Percentiles rank a stretch among this genome's conserved stretches.
phyloP scores from a whole-genome alignment of 78 protist species.

The Dictyostelium firmibasis region DNA sequence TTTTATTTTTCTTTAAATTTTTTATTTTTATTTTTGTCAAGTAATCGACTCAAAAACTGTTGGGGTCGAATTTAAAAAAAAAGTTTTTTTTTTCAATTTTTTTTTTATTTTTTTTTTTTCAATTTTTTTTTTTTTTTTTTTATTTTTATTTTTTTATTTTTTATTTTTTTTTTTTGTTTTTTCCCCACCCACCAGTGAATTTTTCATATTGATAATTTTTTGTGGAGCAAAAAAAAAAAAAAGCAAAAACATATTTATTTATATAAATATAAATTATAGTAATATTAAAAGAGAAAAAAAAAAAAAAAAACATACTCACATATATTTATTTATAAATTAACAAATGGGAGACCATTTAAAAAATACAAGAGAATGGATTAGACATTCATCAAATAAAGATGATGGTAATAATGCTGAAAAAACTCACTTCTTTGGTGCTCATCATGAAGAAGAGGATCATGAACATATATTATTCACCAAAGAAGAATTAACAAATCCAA shows the following conservation, averaged over 20 bases:
- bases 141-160: too few relatives aligned
- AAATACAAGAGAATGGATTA: slow-evolving; percentile 69
- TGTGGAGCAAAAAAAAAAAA: background rate
- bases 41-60: too few relatives aligned
- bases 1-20: too few relatives aligned
- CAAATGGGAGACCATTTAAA: slow-evolving; percentile 52
- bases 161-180: too few relatives aligned
- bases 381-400: slow-evolving; percentile 1
- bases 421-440: background rate
- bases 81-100: too few relatives aligned
- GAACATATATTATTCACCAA: slow-evolving; percentile 14
- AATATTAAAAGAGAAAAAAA: too few relatives aligned
- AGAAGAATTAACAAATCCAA: slow-evolving; percentile 59
- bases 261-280: background rate
- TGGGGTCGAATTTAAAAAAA: too few relatives aligned
- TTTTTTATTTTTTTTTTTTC: too few relatives aligned
- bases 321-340: slow-evolving; percentile 1
- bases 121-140: too few relatives aligned
- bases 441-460: slow-evolving; percentile 25
- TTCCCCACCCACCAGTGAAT: background rate
- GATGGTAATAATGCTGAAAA: background rate
- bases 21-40: too few relatives aligned
- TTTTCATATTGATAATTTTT: background rate
- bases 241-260: too few relatives aligned
- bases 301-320: background rate